Percentiles rank a stretch among this genome's conserved stretches.
Conservation (phyloP, 2,329 filamentous ascomycete genomes). For the Exophiala bonariae region DNA sequence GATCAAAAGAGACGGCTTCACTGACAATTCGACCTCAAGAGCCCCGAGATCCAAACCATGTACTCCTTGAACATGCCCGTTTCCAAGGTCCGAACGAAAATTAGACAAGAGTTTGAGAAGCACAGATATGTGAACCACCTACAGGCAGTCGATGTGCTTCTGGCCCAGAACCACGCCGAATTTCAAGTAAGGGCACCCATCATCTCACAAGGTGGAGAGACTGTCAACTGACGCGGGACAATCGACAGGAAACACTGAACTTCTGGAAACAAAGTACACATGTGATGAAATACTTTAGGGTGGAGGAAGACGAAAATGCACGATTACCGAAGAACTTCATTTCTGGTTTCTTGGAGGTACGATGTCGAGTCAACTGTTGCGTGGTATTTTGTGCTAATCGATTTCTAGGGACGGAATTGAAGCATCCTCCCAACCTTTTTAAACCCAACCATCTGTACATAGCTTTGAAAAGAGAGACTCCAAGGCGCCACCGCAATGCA, state of each 20-base stretch:
- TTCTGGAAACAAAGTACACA: conserved; percentile 98
- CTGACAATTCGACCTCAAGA: conserved; percentile 54
- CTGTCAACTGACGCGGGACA: conserved; percentile 3
- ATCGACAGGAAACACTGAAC: conserved; percentile 86
- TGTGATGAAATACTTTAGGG: conserved; percentile 94
- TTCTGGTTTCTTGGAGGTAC: conserved; percentile 88
- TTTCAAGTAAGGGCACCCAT: conserved; percentile 70
- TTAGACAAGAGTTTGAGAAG: conserved; percentile 95
- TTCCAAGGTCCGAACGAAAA: conserved; percentile 83
- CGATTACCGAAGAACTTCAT: conserved; percentile 88
- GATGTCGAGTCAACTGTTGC: conserved; percentile 30
- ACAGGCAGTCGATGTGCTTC: conserved; percentile 79
- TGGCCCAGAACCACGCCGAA: conserved; percentile 89
- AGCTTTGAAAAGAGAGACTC: conserved; percentile 20
- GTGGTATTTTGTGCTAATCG: background rate
- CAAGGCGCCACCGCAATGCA: conserved; percentile 17
- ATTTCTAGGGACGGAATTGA: conserved; percentile 21
- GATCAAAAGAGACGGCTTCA: conserved; percentile 9
- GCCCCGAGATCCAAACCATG: conserved; percentile 95
- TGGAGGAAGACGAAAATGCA: conserved; percentile 75
- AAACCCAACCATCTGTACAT: conserved; percentile 26
- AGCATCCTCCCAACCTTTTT: background rate
- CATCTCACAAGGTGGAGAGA: background rate
- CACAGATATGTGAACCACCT: conserved; percentile 92
- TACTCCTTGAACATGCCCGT: conserved; percentile 91